Evolutionary conservation across 1,284 basidiomycete genomes (phyloP).

Genomic region (Megacollybia platyphylla): DNA sequence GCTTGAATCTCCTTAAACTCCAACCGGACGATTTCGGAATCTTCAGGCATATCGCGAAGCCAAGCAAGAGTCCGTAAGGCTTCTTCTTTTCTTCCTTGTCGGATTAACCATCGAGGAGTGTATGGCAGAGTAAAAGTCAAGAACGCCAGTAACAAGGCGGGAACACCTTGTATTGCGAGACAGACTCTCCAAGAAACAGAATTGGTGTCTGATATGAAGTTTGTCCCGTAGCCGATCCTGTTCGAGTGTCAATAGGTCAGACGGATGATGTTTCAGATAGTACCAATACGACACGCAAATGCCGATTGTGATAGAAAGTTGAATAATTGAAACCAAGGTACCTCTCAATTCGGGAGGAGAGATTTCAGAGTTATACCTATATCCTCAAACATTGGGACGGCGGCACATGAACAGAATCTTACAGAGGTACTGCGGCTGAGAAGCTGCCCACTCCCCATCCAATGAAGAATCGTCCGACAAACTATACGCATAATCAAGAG

Average conservation of each 20-base stretch:
- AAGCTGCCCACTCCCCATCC: conserved; percentile 13
- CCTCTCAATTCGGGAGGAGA: conserved; percentile 13
- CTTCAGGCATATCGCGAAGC: conserved; percentile 18
- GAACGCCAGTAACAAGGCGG: conserved; percentile 18
- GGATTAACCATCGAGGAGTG: conserved; percentile 25
- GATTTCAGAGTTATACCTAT: conserved; percentile 14
- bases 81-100: conserved; percentile 19
- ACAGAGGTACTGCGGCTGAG: conserved; percentile 12
- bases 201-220: conserved; percentile 15
- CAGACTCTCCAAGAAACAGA: conserved; percentile 21
- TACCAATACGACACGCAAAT: conserved; percentile 13
- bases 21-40: conserved; percentile 18
- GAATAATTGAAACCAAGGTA: conserved; percentile 14
- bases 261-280: background rate
- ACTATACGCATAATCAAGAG: conserved; percentile 5
- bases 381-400: background rate
- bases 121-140: conserved; percentile 19
- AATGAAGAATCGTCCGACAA: conserved; percentile 14
- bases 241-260: background rate
- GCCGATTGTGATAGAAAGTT: conserved; percentile 11
- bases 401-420: background rate
- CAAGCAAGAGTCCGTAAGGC: conserved; percentile 20
- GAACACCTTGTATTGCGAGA: conserved; percentile 23
- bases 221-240: conserved; percentile 16
- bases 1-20: conserved; percentile 19